Evolutionary conservation across 2,329 filamentous ascomycete genomes (phyloP), one percentile per base, ranked within the genome.

Genomic region (Aspergillus unguis): DNA sequence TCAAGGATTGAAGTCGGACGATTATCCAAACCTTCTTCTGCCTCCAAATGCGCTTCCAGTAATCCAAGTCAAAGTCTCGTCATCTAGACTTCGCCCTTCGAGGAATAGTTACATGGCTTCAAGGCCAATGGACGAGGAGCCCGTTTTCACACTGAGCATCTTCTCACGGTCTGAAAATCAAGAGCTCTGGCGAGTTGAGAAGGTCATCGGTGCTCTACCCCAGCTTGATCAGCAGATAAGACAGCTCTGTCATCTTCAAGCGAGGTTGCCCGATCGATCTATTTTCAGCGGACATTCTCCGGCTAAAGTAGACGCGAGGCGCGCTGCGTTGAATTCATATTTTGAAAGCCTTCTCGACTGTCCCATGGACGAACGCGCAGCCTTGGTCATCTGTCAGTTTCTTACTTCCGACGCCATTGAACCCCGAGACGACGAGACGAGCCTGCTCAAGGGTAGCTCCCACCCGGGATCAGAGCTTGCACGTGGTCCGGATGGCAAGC

Each of bases 161-260:
- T 87, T 90, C 62, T 88, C 88, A 7, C 85, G 92, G 50, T 86
- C 85, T 0, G 65, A 69, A 29, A 64, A 65, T 46, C 54, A 57
- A 29, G 92, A 97, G 68, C 77, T 99, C 8, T 97, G 94, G 92
- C 85, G 92, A 29, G 84, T 96, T 5, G 94, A 99, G 72, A 99
- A 99, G 71, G 90, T 95, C 56, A 88, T 89, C 3, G 76, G 82
- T 10, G 90, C 92, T 28, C 77, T 99, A 28, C 81, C 84, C n/a
- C 85, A 86, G 58, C 78, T 99, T 33, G 92, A 97, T 67, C 82
- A 89, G 51, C 84, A 88, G 53, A 74, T 99, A 56, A 92, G 89
- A 69, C 84, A 88, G 50, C 83, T 86, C 42, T 75, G 82, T n/a
- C 75, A 80, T 5, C 91, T 95, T 63, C 82, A 82, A 8, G 87